Evolutionary conservation across 2,329 filamentous ascomycete species (phyloP), one percentile per base, ranked within the genome.

Genomic region (Podosphaera aphanis): DNA sequence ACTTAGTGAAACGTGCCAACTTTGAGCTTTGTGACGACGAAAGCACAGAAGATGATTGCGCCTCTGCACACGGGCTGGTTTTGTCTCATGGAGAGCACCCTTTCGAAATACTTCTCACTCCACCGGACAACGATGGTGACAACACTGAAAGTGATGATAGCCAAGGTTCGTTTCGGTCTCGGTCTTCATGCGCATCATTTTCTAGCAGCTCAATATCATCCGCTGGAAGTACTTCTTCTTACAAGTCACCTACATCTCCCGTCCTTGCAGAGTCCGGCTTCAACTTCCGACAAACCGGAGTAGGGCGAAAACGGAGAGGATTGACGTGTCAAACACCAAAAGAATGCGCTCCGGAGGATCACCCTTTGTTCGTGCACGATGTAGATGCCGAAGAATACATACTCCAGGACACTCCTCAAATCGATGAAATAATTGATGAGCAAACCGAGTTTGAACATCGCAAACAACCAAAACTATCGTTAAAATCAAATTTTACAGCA

Each of bases 401-500:
- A 47, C 11, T 7, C 13, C 29, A 33, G 13, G 44, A 27, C 43
- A 11, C 40, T 49, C 31, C 31, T 11, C 3, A 33, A 7, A 33
- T 47, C 16, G 45, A 48, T 43, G 52, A 51, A 7, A 48, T 52
- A 20, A 46, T 47, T 8, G 48, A 50, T 16, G n/a, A 41, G 25
- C 39, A 31, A 11, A 23, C 42, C 11, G 40, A 47, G n/a, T 43
- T 45, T 6, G 45, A 49, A 33, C 37, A 11, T 33, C 29, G 13
- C 15, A 33, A 7, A 7, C 29, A 49, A 33, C 49, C 55, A 31
- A 50, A 36, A 38, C 54, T 51, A 36, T 74, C 69, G 5, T 79
- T 80, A 63, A 79, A 78, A 58, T 79, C 75, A 2, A 80, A 80
- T 54, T 58, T 80, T 33, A 79, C 76, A 5, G 75, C 76, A 5